phyloP scores from a whole-genome alignment of 139 green algal genomes.

The Deuterostichococcus epilithicus region DNA sequence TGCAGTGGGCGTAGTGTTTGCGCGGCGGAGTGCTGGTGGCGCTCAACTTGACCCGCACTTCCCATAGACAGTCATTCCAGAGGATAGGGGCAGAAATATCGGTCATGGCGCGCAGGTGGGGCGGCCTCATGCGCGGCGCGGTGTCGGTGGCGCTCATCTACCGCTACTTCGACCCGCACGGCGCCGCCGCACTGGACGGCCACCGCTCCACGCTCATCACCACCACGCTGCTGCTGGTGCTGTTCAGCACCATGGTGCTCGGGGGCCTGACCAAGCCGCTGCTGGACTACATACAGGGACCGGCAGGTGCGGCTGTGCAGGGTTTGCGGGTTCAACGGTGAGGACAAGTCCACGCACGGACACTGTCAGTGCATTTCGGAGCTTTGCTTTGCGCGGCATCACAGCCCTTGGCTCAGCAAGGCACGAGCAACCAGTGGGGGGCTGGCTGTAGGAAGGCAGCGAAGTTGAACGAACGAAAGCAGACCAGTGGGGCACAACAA shows the following conservation, averaged over 20 bases:
- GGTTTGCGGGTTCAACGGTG: neutral
- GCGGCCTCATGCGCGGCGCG: constrained; percentile 67
- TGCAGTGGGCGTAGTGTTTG: no score
- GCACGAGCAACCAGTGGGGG: no score
- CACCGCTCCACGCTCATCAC: constrained; percentile 67
- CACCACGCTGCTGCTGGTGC: constrained; percentile 64
- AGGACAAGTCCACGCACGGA: no score
- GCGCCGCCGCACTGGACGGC: constrained; percentile 22
- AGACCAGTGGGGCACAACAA: no score
- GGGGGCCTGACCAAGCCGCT: constrained; percentile 64
- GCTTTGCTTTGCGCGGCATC: neutral
- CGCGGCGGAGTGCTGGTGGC: no score
- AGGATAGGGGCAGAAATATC: no score
- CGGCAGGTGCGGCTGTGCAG: constrained; percentile 2
- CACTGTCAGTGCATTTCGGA: neutral
- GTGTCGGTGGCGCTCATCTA: constrained; percentile 77
- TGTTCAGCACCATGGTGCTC: constrained; percentile 57
- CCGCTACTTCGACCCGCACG: constrained; percentile 60
- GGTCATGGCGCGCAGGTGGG: constrained; percentile 57
- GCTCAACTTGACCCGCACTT: no score
- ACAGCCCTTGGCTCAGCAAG: no score
- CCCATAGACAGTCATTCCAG: no score
- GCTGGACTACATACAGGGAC: constrained; percentile 43
- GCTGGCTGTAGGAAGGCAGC: no score
- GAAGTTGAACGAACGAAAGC: no score